Conservation (phyloP, 306 rosid species). For the Prinsepia uniflora region DNA sequence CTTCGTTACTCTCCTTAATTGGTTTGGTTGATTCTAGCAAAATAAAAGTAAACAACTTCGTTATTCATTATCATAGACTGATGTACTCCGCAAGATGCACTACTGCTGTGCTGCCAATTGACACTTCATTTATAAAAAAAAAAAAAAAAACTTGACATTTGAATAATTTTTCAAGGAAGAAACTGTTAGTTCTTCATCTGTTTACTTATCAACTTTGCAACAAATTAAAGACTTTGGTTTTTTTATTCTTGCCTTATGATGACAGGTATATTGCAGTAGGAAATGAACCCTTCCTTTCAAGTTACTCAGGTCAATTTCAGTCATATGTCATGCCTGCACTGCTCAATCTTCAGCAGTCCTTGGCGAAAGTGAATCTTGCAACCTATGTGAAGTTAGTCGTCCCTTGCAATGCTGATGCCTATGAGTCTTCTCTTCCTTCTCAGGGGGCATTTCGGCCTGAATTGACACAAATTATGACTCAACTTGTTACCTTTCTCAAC, state of each 20-base stretch:
- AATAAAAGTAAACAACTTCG: neutral
- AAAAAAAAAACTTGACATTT: too few species aligned
- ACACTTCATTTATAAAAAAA: too few species aligned
- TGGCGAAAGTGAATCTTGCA: slow-evolving; percentile 75
- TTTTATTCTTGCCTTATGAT: slow-evolving; percentile 21
- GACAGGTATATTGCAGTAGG: slow-evolving; percentile 88
- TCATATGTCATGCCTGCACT: slow-evolving; percentile 69
- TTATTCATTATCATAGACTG: too few species aligned
- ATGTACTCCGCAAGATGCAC: neutral
- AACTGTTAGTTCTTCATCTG: neutral
- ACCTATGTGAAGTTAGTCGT: slow-evolving; percentile 81
- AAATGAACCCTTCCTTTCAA: slow-evolving; percentile 87
- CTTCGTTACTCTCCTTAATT: neutral
- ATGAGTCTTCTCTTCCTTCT: slow-evolving; percentile 80
- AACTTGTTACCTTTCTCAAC: slow-evolving; percentile 73
- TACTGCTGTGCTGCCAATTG: neutral
- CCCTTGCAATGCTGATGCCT: slow-evolving; percentile 96
- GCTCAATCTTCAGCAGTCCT: slow-evolving; percentile 79
- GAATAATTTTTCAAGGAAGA: neutral
- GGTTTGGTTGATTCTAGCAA: too few species aligned
- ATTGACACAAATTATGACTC: slow-evolving; percentile 62
- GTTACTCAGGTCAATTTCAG: slow-evolving; percentile 74
- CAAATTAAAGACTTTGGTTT: neutral
- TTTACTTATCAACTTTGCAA: neutral
- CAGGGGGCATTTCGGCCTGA: slow-evolving; percentile 91